A percentile compares a stretch with the other conserved stretches of the same genome.
These are phyloP conservation scores for Trichoderma atrobrunneum DNA, from an alignment of 2,329 filamentous ascomycete genomes.

Conservation along the genomic window DNA sequence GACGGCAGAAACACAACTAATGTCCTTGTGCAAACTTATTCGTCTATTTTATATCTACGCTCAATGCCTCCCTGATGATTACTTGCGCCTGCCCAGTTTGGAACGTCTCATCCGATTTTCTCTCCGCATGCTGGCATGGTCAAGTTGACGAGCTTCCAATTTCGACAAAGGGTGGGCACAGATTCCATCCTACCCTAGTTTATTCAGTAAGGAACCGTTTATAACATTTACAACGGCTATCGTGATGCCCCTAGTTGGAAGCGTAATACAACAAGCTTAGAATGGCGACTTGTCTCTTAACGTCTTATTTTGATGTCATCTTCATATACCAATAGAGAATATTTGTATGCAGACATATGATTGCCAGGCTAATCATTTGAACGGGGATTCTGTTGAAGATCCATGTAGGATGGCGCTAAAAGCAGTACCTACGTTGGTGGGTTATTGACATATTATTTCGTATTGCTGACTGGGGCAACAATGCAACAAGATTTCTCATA, in stretches of 20 bases:
- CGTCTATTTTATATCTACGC: not conserved
- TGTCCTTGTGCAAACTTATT: too few relatives aligned
- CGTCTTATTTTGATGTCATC: not conserved
- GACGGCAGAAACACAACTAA: not conserved
- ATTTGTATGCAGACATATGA: not conserved
- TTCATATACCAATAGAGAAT: not conserved
- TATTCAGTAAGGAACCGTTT: not conserved
- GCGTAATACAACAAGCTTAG: not conserved
- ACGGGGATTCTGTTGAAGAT: not conserved
- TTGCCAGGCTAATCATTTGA: not conserved
- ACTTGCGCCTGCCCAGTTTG: not conserved
- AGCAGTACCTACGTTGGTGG: not conserved
- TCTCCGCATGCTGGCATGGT: not conserved
- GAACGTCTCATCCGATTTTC: slow-evolving; percentile 1
- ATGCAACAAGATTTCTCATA: not conserved
- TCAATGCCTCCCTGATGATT: not conserved
- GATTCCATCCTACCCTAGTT: not conserved
- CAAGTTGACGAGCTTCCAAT: slow-evolving; percentile 1
- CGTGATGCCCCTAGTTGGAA: too few relatives aligned
- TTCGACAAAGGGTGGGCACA: not conserved
- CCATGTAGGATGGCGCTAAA: not conserved
- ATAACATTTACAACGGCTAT: not conserved
- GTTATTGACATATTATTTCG: not conserved
- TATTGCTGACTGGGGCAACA: not conserved
- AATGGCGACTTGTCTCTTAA: not conserved